Conservation (phyloP, 176 grass and related monocot species). For the Aegilops umbellulata region DNA sequence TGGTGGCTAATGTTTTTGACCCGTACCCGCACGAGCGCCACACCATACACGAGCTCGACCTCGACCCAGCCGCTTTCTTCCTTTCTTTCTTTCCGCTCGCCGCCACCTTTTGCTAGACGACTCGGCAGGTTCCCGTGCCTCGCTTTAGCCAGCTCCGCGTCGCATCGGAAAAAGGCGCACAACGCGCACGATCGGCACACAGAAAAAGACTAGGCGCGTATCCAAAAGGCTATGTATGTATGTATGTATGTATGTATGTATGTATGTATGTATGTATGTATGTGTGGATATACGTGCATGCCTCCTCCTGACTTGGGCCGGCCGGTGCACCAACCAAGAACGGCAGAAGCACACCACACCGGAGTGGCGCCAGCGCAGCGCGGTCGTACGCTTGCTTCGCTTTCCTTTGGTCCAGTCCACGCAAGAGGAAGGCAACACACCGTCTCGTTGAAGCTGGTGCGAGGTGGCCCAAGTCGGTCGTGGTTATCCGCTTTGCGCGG, state of each 20-base stretch:
- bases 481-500: constrained; percentile 31
- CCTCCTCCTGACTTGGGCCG: neutral
- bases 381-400: neutral
- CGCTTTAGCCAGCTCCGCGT: constrained; percentile 3
- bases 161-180: constrained; percentile 28
- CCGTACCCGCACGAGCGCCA: neutral
- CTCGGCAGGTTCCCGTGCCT: neutral
- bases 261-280: neutral
- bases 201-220: neutral
- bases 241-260: too few relatives aligned
- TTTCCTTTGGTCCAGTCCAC: neutral
- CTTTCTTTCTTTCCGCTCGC: neutral
- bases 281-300: neutral
- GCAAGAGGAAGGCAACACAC: neutral
- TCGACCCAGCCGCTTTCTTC: neutral
- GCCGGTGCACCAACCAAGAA: constrained; percentile 5
- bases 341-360: neutral
- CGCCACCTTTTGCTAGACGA: too few relatives aligned
- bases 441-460: neutral
- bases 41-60: constrained; percentile 24
- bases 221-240: neutral
- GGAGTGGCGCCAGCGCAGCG: neutral
- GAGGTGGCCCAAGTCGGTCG: constrained; percentile 9
- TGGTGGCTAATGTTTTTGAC: too few relatives aligned
- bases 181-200: neutral